phyloP scores from a whole-genome alignment of 2,329 filamentous ascomycete genomes.

The Exophiala calicioides region DNA sequence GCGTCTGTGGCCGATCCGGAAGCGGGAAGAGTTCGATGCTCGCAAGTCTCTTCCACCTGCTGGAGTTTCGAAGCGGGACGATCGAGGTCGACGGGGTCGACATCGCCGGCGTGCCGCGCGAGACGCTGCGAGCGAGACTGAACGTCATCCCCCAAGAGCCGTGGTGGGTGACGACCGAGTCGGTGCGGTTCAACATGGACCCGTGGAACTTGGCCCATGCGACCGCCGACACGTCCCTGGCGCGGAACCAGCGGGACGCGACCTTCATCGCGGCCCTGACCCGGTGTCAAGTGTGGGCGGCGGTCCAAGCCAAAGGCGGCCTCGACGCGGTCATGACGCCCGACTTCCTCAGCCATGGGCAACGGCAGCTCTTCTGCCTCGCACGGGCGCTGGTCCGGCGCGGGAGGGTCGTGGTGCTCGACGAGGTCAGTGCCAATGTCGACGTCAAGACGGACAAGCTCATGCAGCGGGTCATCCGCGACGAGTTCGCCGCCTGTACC shows the following conservation, averaged over 20 bases:
- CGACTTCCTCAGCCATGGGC: constrained; percentile 57
- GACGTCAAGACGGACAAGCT: constrained; percentile 59
- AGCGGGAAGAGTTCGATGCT: constrained; percentile 37
- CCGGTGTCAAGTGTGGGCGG: constrained; percentile 40
- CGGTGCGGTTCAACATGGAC: constrained; percentile 40
- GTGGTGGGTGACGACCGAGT: constrained; percentile 30
- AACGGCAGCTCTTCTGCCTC: constrained; percentile 65
- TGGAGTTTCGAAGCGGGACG: constrained; percentile 32
- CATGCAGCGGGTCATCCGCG: constrained; percentile 59
- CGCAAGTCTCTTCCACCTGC: constrained; percentile 32
- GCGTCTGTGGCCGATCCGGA: constrained; percentile 39
- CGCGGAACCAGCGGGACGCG: constrained; percentile 29
- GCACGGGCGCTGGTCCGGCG: constrained; percentile 58
- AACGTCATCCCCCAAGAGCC: constrained; percentile 37
- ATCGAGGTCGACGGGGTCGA: constrained; percentile 34
- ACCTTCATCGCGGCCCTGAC: constrained; percentile 41
- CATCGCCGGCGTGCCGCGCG: constrained; percentile 25
- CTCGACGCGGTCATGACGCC: constrained; percentile 49
- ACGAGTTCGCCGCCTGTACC: constrained; percentile 58
- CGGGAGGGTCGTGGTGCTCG: constrained; percentile 47
- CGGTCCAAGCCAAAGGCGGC: constrained; percentile 42
- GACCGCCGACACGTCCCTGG: not conserved
- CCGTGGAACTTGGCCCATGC: constrained; percentile 30
- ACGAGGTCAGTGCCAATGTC: constrained; percentile 51
- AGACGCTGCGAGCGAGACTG: constrained; percentile 30